Percentiles rank a stretch among this genome's conserved stretches.
These are phyloP conservation scores for Suillus decipiens DNA, from an alignment of 768 basidiomycete genomes.

Conservation along the genomic window DNA sequence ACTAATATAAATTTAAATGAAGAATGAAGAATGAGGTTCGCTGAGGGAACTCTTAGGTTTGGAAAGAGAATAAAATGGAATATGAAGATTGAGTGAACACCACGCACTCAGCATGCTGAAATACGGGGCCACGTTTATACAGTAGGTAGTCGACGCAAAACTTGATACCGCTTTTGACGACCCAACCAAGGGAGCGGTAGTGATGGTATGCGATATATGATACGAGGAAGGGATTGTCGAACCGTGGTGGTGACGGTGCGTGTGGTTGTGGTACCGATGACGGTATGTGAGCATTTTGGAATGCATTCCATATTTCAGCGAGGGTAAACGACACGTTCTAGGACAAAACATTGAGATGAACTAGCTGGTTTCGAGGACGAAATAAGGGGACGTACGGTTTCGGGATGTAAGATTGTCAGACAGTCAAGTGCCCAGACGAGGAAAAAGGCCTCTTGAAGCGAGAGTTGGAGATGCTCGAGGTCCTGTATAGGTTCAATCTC, in stretches of 20 bases:
- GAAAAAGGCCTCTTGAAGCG: slow-evolving; percentile 88
- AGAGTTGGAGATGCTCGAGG: slow-evolving; percentile 89
- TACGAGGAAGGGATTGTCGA: slow-evolving; percentile 92
- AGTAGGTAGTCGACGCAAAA: slow-evolving; percentile 95
- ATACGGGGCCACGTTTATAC: slow-evolving; percentile 94
- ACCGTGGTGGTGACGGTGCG: slow-evolving; percentile 41
- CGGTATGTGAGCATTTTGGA: slow-evolving; percentile 57
- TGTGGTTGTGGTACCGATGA: slow-evolving; percentile 33
- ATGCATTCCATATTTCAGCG: slow-evolving; percentile 62
- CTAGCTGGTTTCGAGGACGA: slow-evolving; percentile 8
- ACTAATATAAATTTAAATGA: neutral
- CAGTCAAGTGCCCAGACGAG: slow-evolving; percentile 84
- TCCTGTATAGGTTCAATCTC: slow-evolving; percentile 64
- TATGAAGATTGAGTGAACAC: neutral
- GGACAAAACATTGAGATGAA: slow-evolving; percentile 3
- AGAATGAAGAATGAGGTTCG: neutral
- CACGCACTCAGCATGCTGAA: slow-evolving; percentile 90
- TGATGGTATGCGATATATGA: slow-evolving; percentile 93
- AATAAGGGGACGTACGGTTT: slow-evolving; percentile 53
- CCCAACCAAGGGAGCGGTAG: slow-evolving; percentile 95
- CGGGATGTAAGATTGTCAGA: slow-evolving; percentile 65
- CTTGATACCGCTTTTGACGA: slow-evolving; percentile 93
- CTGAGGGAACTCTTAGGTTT: slow-evolving; percentile 1
- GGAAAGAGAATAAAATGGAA: neutral
- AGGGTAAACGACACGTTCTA: slow-evolving; percentile 59